phyloP scores from a whole-genome alignment of 2,329 filamentous ascomycete genomes.

The Talaromyces sp. region DNA sequence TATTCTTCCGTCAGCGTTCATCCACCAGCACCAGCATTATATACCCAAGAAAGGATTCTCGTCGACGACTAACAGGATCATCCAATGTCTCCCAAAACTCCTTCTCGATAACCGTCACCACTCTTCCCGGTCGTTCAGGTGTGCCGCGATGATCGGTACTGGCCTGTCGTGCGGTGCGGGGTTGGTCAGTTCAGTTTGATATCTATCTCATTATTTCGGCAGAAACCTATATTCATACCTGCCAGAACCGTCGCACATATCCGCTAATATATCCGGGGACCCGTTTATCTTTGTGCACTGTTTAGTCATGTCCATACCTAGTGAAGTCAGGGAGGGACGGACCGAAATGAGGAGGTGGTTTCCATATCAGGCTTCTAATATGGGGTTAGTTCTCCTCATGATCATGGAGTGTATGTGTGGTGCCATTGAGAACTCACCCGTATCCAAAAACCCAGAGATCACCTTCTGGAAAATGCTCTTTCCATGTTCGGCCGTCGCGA shows the following conservation, averaged over 20 bases:
- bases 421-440: constrained; percentile 60
- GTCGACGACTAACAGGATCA: constrained; percentile 55
- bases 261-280: constrained; percentile 88
- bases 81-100: constrained; percentile 75
- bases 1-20: constrained; percentile 21
- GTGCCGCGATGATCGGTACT: constrained; percentile 96
- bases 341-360: constrained; percentile 95
- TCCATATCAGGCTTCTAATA: constrained; percentile 89
- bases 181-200: constrained; percentile 8
- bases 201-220: not conserved
- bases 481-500: constrained; percentile 39
- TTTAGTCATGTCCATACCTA: not conserved
- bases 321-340: constrained; percentile 32
- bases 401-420: not conserved
- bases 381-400: not conserved
- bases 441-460: constrained; percentile 98
- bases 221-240: constrained; percentile 66
- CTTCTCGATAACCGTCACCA: constrained; percentile 86
- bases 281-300: constrained; percentile 63
- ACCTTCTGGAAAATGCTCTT: constrained; percentile 46
- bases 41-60: not conserved
- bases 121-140: constrained; percentile 79
- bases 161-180: constrained; percentile 2
- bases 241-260: constrained; percentile 96
- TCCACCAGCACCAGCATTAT: not conserved